A percentile compares a stretch with the other conserved stretches of the same genome.
Conservation (phyloP, 1,139 yeast genomes). For the Yamadazyma taylorii region DNA sequence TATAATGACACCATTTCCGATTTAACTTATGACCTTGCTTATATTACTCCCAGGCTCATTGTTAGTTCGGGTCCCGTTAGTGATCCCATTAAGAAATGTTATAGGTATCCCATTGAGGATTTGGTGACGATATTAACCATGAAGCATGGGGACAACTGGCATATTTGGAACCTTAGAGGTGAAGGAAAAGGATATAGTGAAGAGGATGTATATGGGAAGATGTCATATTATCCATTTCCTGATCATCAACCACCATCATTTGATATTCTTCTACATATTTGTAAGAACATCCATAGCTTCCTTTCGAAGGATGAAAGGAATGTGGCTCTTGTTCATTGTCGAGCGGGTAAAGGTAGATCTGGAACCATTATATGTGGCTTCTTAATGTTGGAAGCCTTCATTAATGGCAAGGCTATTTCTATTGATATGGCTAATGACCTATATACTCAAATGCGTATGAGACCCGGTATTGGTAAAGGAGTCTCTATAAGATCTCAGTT, state of each 20-base stretch:
- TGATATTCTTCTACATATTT: constrained; percentile 40
- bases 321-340: constrained; percentile 80
- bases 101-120: constrained; percentile 55
- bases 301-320: constrained; percentile 30
- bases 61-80: constrained; percentile 76
- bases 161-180: constrained; percentile 68
- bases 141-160: constrained; percentile 62
- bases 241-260: constrained; percentile 84
- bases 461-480: constrained; percentile 58
- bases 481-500: constrained; percentile 72
- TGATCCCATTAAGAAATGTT: constrained; percentile 42
- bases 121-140: constrained; percentile 49
- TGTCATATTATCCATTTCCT: constrained; percentile 54
- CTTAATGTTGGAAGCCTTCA: constrained; percentile 49
- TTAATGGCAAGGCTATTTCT: constrained; percentile 13
- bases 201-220: constrained; percentile 29
- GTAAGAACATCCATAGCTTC: constrained; percentile 47
- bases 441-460: constrained; percentile 63
- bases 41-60: constrained; percentile 57
- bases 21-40: constrained; percentile 57
- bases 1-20: neutral
- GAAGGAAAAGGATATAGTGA: constrained; percentile 56
- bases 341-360: constrained; percentile 90
- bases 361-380: constrained; percentile 78
- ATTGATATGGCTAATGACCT: constrained; percentile 47